phyloP scores from a whole-genome alignment of 2,329 filamentous ascomycete species.

The Penicillium corylophilum region DNA sequence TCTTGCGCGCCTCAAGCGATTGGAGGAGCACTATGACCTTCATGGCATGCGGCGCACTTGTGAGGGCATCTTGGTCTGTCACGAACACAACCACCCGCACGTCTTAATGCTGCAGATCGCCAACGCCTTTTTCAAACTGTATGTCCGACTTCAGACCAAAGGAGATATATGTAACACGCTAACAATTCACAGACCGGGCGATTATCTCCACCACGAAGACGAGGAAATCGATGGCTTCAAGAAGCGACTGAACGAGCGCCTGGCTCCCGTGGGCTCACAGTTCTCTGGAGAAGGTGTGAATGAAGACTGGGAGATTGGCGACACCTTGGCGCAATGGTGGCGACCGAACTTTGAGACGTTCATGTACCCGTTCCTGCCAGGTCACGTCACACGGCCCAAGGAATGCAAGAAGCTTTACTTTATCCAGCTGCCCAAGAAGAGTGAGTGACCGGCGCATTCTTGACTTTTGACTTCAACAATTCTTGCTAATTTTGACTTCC shows the following conservation, averaged over 20 bases:
- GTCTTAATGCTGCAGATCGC: slow-evolving; percentile 99
- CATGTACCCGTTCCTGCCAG: slow-evolving; percentile 98
- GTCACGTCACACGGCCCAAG: slow-evolving; percentile 93
- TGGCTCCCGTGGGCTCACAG: slow-evolving; percentile 84
- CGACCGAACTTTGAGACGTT: slow-evolving; percentile 98
- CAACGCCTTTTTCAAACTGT: slow-evolving; percentile 98
- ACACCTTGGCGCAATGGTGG: slow-evolving; percentile 98
- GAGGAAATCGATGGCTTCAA: slow-evolving; percentile 97
- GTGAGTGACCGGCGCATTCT: slow-evolving; percentile 54
- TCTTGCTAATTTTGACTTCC: slow-evolving; percentile 8
- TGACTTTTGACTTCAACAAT: too few relatives aligned
- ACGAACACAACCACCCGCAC: slow-evolving; percentile 98
- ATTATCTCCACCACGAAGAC: slow-evolving; percentile 83
- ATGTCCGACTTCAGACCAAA: slow-evolving; percentile 20
- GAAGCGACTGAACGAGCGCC: slow-evolving; percentile 81
- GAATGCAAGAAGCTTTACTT: slow-evolving; percentile 99
- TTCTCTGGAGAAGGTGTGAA: slow-evolving; percentile 82
- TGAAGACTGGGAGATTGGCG: slow-evolving; percentile 90
- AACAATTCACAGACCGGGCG: slow-evolving; percentile 65
- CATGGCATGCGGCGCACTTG: slow-evolving; percentile 97
- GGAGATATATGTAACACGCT: neutral
- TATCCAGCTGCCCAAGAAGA: slow-evolving; percentile 88
- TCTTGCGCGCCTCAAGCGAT: slow-evolving; percentile 81
- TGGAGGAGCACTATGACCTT: slow-evolving; percentile 90
- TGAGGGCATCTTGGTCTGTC: slow-evolving; percentile 94